Percentiles rank a stretch among this genome's conserved stretches.
Evolutionary conservation across 2,329 filamentous ascomycete species (phyloP).

Genomic region (Talaromyces sp.): DNA sequence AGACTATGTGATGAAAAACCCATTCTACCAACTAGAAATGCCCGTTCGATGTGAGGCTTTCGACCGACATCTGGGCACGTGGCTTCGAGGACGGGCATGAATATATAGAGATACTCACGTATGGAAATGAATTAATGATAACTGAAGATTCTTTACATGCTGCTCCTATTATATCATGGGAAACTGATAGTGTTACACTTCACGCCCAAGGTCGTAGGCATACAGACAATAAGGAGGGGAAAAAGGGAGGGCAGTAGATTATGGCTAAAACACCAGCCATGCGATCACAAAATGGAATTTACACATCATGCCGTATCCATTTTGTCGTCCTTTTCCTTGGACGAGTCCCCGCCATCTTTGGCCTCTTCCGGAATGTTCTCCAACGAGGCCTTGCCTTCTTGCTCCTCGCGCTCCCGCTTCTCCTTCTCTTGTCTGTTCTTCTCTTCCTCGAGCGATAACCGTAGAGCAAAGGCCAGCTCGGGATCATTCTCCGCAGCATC

Average conservation of each 20-base stretch:
- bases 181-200: background rate
- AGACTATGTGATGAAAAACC: constrained; percentile 99
- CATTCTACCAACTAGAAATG: constrained; percentile 98
- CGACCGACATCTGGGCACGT: constrained; percentile 77
- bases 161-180: background rate
- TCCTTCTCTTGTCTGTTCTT: constrained; percentile 88
- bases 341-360: constrained; percentile 44
- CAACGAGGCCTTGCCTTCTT: constrained; percentile 68
- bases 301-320: constrained; percentile 78
- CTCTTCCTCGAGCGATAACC: constrained; percentile 98
- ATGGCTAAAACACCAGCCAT: background rate
- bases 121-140: background rate
- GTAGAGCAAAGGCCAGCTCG: constrained; percentile 85
- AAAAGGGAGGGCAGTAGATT: background rate
- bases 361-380: constrained; percentile 77
- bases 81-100: constrained; percentile 60
- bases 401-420: constrained; percentile 68
- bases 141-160: background rate
- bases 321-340: constrained; percentile 61
- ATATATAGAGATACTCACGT: constrained; percentile 17
- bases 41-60: constrained; percentile 93
- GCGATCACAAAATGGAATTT: background rate
- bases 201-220: background rate
- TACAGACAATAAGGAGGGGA: background rate
- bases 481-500: constrained; percentile 82